phyloP scores from a whole-genome alignment of 2,329 filamentous ascomycete species.

The Colletotrichum graminicola region DNA sequence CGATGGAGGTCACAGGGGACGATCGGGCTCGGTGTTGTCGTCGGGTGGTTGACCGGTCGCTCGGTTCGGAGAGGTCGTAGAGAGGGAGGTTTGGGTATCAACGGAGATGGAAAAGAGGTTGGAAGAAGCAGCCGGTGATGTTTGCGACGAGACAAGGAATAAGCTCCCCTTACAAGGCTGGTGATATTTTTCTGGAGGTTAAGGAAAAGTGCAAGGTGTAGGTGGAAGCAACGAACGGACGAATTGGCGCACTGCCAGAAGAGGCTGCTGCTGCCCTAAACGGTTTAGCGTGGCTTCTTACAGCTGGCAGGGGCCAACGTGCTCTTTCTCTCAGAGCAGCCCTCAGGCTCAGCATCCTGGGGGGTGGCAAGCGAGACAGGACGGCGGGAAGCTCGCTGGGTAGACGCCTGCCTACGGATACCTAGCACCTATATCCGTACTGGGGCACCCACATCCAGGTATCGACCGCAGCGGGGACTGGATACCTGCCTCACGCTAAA shows the following conservation, averaged over 20 bases:
- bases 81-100: slow-evolving; percentile 41
- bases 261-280: slow-evolving; percentile 35
- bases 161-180: slow-evolving; percentile 43
- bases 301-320: slow-evolving; percentile 35
- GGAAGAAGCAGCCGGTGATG: slow-evolving; percentile 38
- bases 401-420: not conserved
- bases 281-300: slow-evolving; percentile 28
- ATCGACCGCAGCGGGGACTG: slow-evolving; percentile 33
- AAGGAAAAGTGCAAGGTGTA: slow-evolving; percentile 42
- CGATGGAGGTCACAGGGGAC: slow-evolving; percentile 30
- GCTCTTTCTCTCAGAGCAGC: slow-evolving; percentile 27
- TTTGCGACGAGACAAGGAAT: slow-evolving; percentile 42
- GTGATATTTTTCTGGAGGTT: slow-evolving; percentile 44
- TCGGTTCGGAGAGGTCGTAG: slow-evolving; percentile 34
- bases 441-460: slow-evolving; percentile 19
- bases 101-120: slow-evolving; percentile 41
- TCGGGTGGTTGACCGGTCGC: slow-evolving; percentile 25
- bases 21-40: slow-evolving; percentile 37
- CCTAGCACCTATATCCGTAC: not conserved
- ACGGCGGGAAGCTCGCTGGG: slow-evolving; percentile 11
- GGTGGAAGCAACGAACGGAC: slow-evolving; percentile 41
- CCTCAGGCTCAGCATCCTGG: not conserved
- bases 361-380: slow-evolving; percentile 5
- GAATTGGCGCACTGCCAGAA: slow-evolving; percentile 43
- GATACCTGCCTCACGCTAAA: slow-evolving; percentile 32